Percentiles rank a stretch among this genome's conserved stretches.
phyloP scores from a whole-genome alignment of 2,329 filamentous ascomycete species.

The Clonostachys sp. region DNA sequence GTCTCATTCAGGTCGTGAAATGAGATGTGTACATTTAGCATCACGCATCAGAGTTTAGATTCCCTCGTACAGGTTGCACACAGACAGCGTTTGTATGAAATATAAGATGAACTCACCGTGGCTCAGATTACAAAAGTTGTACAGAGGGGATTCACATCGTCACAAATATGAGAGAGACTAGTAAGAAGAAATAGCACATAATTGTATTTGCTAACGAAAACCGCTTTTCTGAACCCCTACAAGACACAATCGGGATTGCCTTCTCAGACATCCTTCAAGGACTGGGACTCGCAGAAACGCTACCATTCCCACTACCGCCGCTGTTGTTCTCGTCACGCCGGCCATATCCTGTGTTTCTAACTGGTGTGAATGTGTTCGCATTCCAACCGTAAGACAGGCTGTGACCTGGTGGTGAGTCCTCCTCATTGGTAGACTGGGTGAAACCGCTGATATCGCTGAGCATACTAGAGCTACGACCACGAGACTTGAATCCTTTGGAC shows the following conservation, averaged over 20 bases:
- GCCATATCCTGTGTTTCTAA: too few species aligned
- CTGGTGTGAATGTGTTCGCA: too few species aligned
- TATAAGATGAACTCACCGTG: not conserved
- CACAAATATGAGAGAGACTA: too few species aligned
- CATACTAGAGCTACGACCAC: slow-evolving; percentile 63
- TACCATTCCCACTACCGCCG: not conserved
- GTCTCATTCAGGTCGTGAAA: too few species aligned
- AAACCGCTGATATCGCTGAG: slow-evolving; percentile 64
- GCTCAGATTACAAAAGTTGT: not conserved
- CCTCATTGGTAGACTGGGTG: slow-evolving; percentile 56
- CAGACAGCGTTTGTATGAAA: too few species aligned
- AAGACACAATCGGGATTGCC: not conserved
- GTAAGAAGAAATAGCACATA: too few species aligned
- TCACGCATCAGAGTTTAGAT: too few species aligned
- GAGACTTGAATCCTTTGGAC: slow-evolving; percentile 28
- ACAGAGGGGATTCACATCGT: too few species aligned
- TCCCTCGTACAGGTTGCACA: too few species aligned
- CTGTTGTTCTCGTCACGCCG: not conserved
- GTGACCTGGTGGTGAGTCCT: slow-evolving; percentile 11
- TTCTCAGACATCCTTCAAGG: not conserved
- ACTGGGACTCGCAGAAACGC: not conserved
- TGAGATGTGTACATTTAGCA: too few species aligned
- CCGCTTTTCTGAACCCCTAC: not conserved
- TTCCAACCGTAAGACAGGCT: too few species aligned
- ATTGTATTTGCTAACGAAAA: not conserved